Percentiles rank a stretch among this genome's conserved stretches.
These are phyloP conservation scores for Antrodiella citrinella DNA, from an alignment of 768 basidiomycete genomes.

Conservation along the genomic window DNA sequence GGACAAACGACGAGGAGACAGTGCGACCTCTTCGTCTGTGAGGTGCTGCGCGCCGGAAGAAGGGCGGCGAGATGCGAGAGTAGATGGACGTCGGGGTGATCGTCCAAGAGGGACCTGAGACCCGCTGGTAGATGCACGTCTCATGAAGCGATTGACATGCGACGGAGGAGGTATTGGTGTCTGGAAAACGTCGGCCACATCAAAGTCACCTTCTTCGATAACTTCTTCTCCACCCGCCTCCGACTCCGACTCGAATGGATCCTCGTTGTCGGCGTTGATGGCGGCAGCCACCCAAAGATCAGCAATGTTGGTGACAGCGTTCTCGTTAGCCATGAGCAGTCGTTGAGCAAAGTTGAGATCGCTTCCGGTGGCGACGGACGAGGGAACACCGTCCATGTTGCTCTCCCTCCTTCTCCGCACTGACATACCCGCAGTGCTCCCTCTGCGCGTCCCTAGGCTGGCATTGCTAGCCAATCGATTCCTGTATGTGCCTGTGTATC, in stretches of 20 bases:
- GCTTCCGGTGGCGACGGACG: constrained; percentile 32
- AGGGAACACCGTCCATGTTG: constrained; percentile 29
- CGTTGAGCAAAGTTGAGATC: constrained; percentile 86
- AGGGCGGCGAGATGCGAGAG: constrained; percentile 11
- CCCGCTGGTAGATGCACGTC: constrained; percentile 10
- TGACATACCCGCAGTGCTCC: constrained; percentile 43
- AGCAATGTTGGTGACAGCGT: constrained; percentile 88
- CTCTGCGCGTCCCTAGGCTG: constrained; percentile 32
- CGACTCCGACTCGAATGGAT: constrained; percentile 50
- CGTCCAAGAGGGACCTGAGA: constrained; percentile 13
- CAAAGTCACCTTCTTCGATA: constrained; percentile 18
- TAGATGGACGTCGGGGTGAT: constrained; percentile 26
- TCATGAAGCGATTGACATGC: constrained; percentile 14
- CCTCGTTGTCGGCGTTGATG: constrained; percentile 89
- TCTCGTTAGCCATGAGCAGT: constrained; percentile 87
- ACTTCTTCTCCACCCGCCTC: constrained; percentile 17
- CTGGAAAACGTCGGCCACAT: constrained; percentile 16
- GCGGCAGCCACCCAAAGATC: constrained; percentile 98
- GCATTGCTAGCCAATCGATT: constrained; percentile 41
- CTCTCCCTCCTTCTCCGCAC: constrained; percentile 45
- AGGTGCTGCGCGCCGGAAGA: constrained; percentile 19
- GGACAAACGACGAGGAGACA: constrained; percentile 48
- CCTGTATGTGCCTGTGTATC: constrained; percentile 54
- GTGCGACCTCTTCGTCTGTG: constrained; percentile 11
- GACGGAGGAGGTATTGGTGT: constrained; percentile 4